A percentile compares a stretch with the other conserved stretches of the same genome.
These are phyloP conservation scores for Kentomonas sorsogonicus DNA, from an alignment of 208 protist genomes.

Conservation along the genomic window DNA sequence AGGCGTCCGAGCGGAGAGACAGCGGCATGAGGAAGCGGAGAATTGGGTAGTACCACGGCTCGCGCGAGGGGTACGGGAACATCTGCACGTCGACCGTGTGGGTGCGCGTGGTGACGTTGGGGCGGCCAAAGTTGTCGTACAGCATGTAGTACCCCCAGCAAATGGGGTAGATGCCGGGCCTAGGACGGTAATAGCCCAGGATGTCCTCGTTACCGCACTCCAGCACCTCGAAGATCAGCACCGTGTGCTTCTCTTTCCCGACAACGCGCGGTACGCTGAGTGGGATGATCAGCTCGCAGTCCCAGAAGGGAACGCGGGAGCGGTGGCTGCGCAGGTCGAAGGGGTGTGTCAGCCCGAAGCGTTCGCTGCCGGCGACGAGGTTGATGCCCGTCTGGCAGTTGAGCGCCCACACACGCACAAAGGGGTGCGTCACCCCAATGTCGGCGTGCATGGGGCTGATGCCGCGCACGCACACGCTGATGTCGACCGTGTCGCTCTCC, in stretches of 20 bases:
- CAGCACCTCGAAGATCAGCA: slow-evolving; percentile 80
- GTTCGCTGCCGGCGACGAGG: slow-evolving; percentile 19
- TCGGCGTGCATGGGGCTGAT: slow-evolving; percentile 76
- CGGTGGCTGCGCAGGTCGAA: slow-evolving; percentile 63
- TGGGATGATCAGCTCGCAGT: slow-evolving; percentile 43
- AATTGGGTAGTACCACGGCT: slow-evolving; percentile 43
- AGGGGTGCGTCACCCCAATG: slow-evolving; percentile 57
- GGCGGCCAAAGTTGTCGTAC: slow-evolving; percentile 37
- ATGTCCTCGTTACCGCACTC: slow-evolving; percentile 66
- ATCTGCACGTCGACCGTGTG: slow-evolving; percentile 61
- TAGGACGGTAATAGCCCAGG: slow-evolving; percentile 40
- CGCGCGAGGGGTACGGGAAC: slow-evolving; percentile 63
- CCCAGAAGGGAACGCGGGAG: slow-evolving; percentile 67
- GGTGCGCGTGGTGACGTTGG: slow-evolving; percentile 13
- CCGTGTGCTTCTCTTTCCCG: slow-evolving; percentile 14
- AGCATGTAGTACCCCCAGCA: slow-evolving; percentile 82
- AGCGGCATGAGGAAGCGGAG: slow-evolving; percentile 40
- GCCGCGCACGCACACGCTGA: slow-evolving; percentile 49
- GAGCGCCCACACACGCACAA: slow-evolving; percentile 80
- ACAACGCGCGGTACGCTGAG: slow-evolving; percentile 18
- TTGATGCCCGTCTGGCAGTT: slow-evolving; percentile 50
- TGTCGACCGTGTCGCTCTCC: background rate
- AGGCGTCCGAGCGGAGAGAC: slow-evolving; percentile 11
- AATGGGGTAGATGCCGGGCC: slow-evolving; percentile 53
- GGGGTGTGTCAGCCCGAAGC: slow-evolving; percentile 53